These are phyloP conservation scores for Pythium apleroticum DNA, from an alignment of 352 stramenopile genomes.

Conservation along the genomic window DNA sequence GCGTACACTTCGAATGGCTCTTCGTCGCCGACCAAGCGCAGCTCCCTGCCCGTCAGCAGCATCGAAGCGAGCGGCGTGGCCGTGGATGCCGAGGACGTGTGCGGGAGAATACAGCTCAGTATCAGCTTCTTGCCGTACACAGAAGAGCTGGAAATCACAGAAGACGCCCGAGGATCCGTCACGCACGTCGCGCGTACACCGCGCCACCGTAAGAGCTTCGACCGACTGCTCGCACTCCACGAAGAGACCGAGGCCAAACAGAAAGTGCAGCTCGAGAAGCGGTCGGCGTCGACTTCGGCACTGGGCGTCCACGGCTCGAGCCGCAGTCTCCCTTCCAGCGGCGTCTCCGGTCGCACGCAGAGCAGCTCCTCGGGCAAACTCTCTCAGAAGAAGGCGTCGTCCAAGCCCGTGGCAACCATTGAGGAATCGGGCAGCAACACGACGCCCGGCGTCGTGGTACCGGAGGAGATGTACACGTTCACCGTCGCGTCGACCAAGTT, in stretches of 20 bases:
- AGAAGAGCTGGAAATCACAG: constrained; percentile 45
- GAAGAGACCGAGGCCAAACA: constrained; percentile 60
- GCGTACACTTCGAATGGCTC: constrained; percentile 33
- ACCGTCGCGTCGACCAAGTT: constrained; percentile 84
- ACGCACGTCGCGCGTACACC: constrained; percentile 30
- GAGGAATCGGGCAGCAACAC: constrained; percentile 18
- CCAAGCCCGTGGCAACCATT: constrained; percentile 6
- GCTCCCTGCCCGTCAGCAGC: constrained; percentile 17
- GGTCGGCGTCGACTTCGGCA: constrained; percentile 22
- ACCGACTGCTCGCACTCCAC: constrained; percentile 68
- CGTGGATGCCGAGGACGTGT: constrained; percentile 45
- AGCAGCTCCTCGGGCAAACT: background rate
- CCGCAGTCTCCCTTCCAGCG: background rate
- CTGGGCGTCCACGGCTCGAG: background rate
- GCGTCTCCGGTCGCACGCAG: background rate
- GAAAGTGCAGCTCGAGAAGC: constrained; percentile 37
- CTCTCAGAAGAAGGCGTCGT: background rate
- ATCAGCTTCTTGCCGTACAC: constrained; percentile 74
- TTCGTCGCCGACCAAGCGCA: constrained; percentile 22
- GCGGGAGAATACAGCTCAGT: constrained; percentile 72
- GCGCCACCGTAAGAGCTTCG: constrained; percentile 74
- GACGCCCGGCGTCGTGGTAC: constrained; percentile 6
- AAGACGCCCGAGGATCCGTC: constrained; percentile 34
- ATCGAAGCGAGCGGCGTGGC: constrained; percentile 16
- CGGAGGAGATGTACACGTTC: constrained; percentile 83